Evolutionary conservation across 495 filamentous ascomycete species (phyloP).

Genomic region (Trichocladium uniseriatum): DNA sequence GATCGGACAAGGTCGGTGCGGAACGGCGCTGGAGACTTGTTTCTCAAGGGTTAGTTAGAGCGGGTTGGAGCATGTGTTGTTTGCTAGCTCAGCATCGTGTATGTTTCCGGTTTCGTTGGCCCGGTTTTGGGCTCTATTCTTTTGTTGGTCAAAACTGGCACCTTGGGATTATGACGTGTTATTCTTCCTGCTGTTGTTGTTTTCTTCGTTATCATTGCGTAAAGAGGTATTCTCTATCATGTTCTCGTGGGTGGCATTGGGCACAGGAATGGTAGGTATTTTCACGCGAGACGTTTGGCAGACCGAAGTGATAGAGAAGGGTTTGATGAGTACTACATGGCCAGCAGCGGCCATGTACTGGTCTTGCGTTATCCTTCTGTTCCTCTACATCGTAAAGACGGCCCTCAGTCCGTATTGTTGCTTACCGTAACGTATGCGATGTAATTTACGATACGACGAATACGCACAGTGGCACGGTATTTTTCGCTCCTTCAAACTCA

Average conservation of each 20-base stretch:
- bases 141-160: not conserved
- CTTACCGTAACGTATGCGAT: too few relatives aligned
- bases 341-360: too few relatives aligned
- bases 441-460: too few relatives aligned
- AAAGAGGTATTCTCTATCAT: not conserved
- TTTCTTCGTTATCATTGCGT: not conserved
- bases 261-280: not conserved
- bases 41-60: constrained; percentile 39
- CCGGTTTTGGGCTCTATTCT: not conserved
- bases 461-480: too few relatives aligned
- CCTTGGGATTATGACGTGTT: not conserved
- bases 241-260: not conserved
- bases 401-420: too few relatives aligned
- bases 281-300: too few relatives aligned
- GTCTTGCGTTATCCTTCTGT: too few relatives aligned
- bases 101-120: not conserved
- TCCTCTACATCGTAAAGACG: too few relatives aligned
- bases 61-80: not conserved
- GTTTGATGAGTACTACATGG: too few relatives aligned
- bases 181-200: not conserved
- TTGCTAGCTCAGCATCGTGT: not conserved
- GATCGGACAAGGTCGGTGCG: constrained; percentile 53
- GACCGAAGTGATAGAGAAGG: too few relatives aligned
- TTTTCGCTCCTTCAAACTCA: too few relatives aligned
- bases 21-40: constrained; percentile 47